These are phyloP conservation scores for Ceratobasidium theobromae DNA, from an alignment of 1,284 basidiomycete genomes.

Conservation along the genomic window DNA sequence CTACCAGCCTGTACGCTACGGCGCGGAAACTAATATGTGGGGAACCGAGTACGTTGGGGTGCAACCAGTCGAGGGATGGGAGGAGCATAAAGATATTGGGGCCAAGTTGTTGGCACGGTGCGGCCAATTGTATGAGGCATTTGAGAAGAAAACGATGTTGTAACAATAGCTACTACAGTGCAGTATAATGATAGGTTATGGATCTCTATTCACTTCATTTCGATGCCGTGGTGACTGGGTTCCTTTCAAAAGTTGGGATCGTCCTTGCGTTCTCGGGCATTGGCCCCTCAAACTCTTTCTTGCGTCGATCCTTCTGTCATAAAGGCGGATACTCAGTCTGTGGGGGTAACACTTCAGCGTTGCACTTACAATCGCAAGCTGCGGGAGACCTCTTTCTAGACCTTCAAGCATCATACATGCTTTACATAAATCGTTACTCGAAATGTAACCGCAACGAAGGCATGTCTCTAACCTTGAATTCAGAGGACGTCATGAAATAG, in stretches of 20 bases:
- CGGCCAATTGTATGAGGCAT: constrained; percentile 52
- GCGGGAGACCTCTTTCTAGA: constrained; percentile 77
- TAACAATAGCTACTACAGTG: neutral
- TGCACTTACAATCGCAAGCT: constrained; percentile 55
- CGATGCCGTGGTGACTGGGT: neutral
- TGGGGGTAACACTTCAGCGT: neutral
- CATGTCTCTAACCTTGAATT: constrained; percentile 67
- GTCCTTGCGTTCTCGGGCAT: constrained; percentile 17
- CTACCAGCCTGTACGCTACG: constrained; percentile 50
- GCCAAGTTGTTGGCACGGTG: constrained; percentile 55
- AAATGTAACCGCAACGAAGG: constrained; percentile 87
- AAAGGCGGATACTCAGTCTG: neutral
- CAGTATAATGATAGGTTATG: neutral
- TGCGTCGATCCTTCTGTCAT: constrained; percentile 32
- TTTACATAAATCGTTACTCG: constrained; percentile 90
- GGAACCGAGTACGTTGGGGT: constrained; percentile 57
- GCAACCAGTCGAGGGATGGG: constrained; percentile 54
- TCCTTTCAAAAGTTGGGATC: constrained; percentile 10
- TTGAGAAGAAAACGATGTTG: constrained; percentile 33
- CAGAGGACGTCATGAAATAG: neutral
- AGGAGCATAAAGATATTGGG: constrained; percentile 50
- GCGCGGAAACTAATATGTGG: constrained; percentile 57
- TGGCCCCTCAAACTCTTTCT: constrained; percentile 31
- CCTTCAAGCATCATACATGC: constrained; percentile 89
- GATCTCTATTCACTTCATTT: neutral